Percentiles rank a stretch among this genome's conserved stretches.
These are phyloP conservation scores for Hymenoscyphus linearis DNA, from an alignment of 2,329 filamentous ascomycete species.

Conservation along the genomic window DNA sequence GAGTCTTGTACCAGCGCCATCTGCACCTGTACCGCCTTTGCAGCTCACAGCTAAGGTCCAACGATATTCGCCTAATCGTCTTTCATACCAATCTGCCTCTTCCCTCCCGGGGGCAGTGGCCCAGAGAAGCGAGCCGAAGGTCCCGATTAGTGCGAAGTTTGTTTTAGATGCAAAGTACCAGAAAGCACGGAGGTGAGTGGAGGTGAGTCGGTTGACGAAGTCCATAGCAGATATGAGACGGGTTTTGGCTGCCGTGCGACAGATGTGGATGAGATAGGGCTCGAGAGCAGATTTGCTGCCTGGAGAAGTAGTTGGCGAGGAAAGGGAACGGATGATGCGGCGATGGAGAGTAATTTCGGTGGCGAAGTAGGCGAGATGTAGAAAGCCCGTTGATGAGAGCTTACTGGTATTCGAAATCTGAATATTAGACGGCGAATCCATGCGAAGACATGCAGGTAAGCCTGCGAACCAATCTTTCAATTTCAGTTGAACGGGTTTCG, in stretches of 20 bases:
- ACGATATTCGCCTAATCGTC: slow-evolving; percentile 79
- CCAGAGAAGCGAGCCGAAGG: slow-evolving; percentile 70
- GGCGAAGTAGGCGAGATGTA: slow-evolving; percentile 89
- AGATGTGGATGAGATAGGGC: slow-evolving; percentile 83
- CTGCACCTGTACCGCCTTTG: slow-evolving; percentile 39
- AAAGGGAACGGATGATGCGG: slow-evolving; percentile 79
- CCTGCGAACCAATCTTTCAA: slow-evolving; percentile 77
- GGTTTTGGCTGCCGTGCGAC: slow-evolving; percentile 88
- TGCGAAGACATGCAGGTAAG: slow-evolving; percentile 54
- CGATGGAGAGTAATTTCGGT: slow-evolving; percentile 91
- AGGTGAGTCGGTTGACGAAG: slow-evolving; percentile 88
- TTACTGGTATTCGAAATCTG: slow-evolving; percentile 34
- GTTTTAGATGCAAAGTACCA: slow-evolving; percentile 12
- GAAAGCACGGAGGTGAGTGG: slow-evolving; percentile 80
- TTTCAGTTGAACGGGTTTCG: slow-evolving; percentile 77
- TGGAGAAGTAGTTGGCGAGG: slow-evolving; percentile 35
- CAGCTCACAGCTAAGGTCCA: slow-evolving; percentile 89
- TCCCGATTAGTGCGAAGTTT: slow-evolving; percentile 9
- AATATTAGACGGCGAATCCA: slow-evolving; percentile 52
- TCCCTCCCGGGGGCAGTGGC: slow-evolving; percentile 82
- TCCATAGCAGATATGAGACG: slow-evolving; percentile 95
- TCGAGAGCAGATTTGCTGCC: slow-evolving; percentile 48
- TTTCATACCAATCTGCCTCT: slow-evolving; percentile 88
- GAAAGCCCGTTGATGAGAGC: slow-evolving; percentile 63
- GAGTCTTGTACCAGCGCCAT: slow-evolving; percentile 48